Evolutionary conservation across 768 basidiomycete genomes (phyloP), one percentile per base, ranked within the genome.

Genomic region (Guyanaporus albipodus): DNA sequence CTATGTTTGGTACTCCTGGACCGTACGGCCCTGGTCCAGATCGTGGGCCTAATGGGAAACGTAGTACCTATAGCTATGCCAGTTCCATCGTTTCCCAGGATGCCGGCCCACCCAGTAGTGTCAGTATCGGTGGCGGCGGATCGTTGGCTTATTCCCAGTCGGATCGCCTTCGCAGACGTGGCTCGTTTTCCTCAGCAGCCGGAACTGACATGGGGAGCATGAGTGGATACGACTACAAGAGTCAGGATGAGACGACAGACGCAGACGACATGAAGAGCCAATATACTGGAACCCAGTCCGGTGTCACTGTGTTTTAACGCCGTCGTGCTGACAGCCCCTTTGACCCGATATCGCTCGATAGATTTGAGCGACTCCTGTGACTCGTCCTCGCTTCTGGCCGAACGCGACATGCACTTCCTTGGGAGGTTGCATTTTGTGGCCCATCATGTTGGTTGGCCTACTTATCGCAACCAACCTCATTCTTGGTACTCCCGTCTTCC

Each of bases 41-140:
- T 48, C 79, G 89, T 21, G 78, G 79, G 15, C 55, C 64, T 6
- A 73, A 72, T 34, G 77, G 76, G 5, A 92, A 91, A 66, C 82
- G 87, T 51, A 85, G 85, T 68, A 74, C 78, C 23, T 87, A 91
- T 58, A 71, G 82, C 56, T 93, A 93, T 60, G 91, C 93, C 4
- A 90, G 87, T 28, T 94, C 91, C 17, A 89, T 94, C 66, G 85
- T 95, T 47, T 95, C 91, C 14, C 94, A 96, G 63, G 92, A 95
- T 64, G 85, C 77, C 29, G 84, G 85, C 1, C 77, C 79, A n/a
- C 76, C 75, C 50, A 67, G 73, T 42, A 70, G 65, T 45, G 70
- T 76, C 53, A 85, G 86, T 55, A 79, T 89, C 38, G 70, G 80
- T 29, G 81, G 80, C 21, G 53, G 59, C 17, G 72, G 73, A 31